Base-by-base conservation (phyloP, 73 alveolate genomes). In the Stentor coeruleus region DNA sequence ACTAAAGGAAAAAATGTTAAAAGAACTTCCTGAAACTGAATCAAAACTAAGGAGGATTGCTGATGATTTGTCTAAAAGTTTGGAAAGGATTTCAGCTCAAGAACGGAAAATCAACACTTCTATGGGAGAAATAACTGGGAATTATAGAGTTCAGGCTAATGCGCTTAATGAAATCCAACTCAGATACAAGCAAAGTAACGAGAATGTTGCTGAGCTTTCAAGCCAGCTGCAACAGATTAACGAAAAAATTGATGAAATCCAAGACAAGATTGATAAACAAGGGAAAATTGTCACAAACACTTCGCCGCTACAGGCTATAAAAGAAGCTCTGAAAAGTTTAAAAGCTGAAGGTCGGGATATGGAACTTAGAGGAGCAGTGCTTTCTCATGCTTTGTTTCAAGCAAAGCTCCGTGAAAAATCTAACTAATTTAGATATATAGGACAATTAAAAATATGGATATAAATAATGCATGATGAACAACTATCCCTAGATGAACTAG, bases 361-460 rank as follows among this genome's bases (percentile, higher is more conserved):
- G 74, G 95, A 89, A 74, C 81, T 89, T 55, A 82, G 95, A 72
- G 82, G 82, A 36, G 95, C 92, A 3, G 95, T 89, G 6, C 89
- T 89, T 37, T 59, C 90, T n/a, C 89, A 89, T 57, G 87, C 92
- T 0, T 86, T 89, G 35, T 37, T 89, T 42, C 86, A 89, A 82
- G 38, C 88, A 38, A 89, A 89, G 77, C 82, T 89, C 59, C 85
- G 76, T 40, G 95, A 89, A 82, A 66, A 49, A 31, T 35, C 82
- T 38, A 40, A 49, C 20, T 49, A 49, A 20, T 49, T n/a, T n/a
- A n/a, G n/a, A n/a, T n/a, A n/a, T n/a, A n/a, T n/a, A n/a, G n/a
- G n/a, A n/a, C n/a, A n/a, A n/a, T n/a, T n/a, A n/a, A n/a, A n/a
- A n/a, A n/a, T n/a, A n/a, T n/a, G n/a, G n/a, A n/a, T 6, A 20